Evolutionary conservation across 176 grass and related monocot species (phyloP).

Genomic region (Phoenix dactylifera): DNA sequence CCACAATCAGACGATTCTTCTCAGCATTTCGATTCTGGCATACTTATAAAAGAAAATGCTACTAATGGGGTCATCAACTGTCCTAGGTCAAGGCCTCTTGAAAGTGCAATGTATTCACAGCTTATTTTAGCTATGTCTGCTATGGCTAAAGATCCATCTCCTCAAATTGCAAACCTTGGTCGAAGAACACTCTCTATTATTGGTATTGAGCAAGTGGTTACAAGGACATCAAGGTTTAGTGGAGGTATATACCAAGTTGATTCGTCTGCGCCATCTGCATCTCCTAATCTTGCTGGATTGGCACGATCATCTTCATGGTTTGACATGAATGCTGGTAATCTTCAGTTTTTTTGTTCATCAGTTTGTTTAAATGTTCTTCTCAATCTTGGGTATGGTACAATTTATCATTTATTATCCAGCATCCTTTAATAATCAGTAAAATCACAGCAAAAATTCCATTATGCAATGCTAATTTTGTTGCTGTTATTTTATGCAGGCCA

Average conservation of each 20-base stretch:
- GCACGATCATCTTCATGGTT: conserved; percentile 91
- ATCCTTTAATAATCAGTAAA: no score
- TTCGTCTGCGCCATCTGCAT: conserved; percentile 37
- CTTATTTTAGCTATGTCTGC: conserved; percentile 66
- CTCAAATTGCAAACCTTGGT: conserved; percentile 58
- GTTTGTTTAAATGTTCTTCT: no score
- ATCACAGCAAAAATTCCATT: no score
- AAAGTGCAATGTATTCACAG: conserved; percentile 58
- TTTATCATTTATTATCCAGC: no score
- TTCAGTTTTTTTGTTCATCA: not conserved
- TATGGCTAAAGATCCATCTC: conserved; percentile 86
- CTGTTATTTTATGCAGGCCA: conserved; percentile 38
- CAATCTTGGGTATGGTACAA: no score
- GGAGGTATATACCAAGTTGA: conserved; percentile 49
- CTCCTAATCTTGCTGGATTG: conserved; percentile 57
- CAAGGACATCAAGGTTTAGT: conserved; percentile 63
- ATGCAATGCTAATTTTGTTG: no score
- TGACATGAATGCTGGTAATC: conserved; percentile 87
- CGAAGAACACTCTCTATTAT: conserved; percentile 71
- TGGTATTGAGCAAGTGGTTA: conserved; percentile 72
- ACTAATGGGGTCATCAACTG: conserved; percentile 67
- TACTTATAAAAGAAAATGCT: conserved; percentile 55
- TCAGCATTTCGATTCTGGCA: conserved; percentile 80
- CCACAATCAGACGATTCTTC: conserved; percentile 93
- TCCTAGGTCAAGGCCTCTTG: conserved; percentile 41